Base-by-base conservation (phyloP, 2,329 filamentous ascomycete genomes). In the Aspergillus amoenus region DNA sequence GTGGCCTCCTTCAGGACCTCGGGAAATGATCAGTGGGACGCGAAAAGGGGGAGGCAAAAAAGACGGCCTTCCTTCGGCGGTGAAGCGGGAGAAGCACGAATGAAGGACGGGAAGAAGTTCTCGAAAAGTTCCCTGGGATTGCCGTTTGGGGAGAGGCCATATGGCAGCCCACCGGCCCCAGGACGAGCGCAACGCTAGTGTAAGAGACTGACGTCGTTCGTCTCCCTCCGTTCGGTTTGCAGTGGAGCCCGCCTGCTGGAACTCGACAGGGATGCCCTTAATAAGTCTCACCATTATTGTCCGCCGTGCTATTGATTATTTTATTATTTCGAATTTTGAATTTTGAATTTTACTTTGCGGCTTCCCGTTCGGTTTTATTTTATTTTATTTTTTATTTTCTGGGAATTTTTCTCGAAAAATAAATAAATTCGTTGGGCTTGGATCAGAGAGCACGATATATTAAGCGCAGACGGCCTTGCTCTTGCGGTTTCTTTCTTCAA, bases 121-220 rank as follows among this genome's bases (percentile, higher is more conserved):
- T 65, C 64, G 65, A 67, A 67, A 65, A 55, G 56, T 67, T 67
- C 65, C 49, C 37, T 65, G 40, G 55, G 32, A 64, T 66, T 67
- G 60, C 65, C 64, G n/a, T 50, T 64, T 64, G 55, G 50, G 60
- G 62, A 45, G 46, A 44, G 44, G 42, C 42, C 49, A 58, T 59
- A 59, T 61, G 59, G 60, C 57, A 59, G 34, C 53, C 58, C 52
- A 62, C 58, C 24, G 45, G 53, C 44, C 17, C 22, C 6, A 48
- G 52, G 46, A n/a, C 13, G 27, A 30, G 27, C 27, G 9, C 34
- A 13, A 37, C 34, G 55, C 57, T 61, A 64, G 61, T 55, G 55
- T 52, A 43, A 56, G 52, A 56, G 55, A 41, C 43, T 55, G 61
- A 65, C 61, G 61, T 66, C 56, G 61, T 61, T 60, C 49, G 49